Evolutionary conservation across 2,329 filamentous ascomycete species (phyloP).

Genomic region (Tolypocladium tundrense): DNA sequence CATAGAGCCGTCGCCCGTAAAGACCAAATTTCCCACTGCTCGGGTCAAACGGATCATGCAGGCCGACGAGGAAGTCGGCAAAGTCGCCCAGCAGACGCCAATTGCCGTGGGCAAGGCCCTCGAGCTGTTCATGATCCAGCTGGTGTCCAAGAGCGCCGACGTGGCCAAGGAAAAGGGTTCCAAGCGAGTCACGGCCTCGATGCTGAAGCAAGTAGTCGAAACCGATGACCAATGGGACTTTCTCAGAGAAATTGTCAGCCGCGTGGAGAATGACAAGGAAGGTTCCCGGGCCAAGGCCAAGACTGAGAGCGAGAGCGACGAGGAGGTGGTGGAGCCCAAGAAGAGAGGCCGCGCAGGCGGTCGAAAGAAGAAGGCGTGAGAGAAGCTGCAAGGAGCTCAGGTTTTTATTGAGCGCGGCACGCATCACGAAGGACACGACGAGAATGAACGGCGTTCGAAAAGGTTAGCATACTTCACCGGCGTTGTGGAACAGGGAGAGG

Average conservation of each 20-base stretch:
- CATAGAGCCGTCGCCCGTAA: conserved; percentile 61
- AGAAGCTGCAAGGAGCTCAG: conserved; percentile 1
- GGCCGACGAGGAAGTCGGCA: conserved; percentile 95
- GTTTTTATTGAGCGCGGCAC: neutral
- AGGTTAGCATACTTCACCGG: conserved; percentile 13
- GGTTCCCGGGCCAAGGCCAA: conserved; percentile 30
- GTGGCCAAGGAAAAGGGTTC: conserved; percentile 74
- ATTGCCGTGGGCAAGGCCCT: conserved; percentile 93
- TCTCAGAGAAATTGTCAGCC: conserved; percentile 77
- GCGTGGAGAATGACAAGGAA: conserved; percentile 56
- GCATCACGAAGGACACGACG: conserved; percentile 15
- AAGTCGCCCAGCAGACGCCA: conserved; percentile 94
- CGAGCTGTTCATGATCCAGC: conserved; percentile 93
- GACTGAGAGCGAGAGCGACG: conserved; percentile 42
- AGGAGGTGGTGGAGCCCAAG: conserved; percentile 36
- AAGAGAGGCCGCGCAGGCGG: conserved; percentile 35
- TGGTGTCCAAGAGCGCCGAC: conserved; percentile 80
- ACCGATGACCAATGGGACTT: conserved; percentile 93
- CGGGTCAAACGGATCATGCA: conserved; percentile 99
- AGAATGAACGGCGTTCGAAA: conserved; percentile 12
- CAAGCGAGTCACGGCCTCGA: conserved; percentile 80
- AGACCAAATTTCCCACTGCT: conserved; percentile 93
- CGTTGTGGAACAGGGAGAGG: conserved; percentile 10
- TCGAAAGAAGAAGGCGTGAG: conserved; percentile 36
- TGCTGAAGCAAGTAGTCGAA: conserved; percentile 84